These are phyloP conservation scores for Monosporascus cannonballus DNA, from an alignment of 2,329 filamentous ascomycete species.

Conservation along the genomic window DNA sequence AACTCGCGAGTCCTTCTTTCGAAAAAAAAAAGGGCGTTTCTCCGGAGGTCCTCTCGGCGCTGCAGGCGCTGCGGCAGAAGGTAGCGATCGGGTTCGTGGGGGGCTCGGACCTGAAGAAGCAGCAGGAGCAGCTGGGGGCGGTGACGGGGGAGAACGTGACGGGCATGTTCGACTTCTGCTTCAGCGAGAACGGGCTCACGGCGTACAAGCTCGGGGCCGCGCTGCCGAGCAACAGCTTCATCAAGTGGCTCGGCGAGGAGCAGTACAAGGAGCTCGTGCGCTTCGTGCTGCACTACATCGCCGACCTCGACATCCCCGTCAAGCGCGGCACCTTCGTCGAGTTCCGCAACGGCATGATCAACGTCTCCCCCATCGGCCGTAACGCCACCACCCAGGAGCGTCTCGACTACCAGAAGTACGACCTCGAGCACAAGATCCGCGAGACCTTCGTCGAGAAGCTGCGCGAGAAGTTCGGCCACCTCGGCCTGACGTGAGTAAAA, in stretches of 20 bases:
- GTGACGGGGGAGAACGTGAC: slow-evolving; percentile 58
- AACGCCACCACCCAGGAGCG: slow-evolving; percentile 80
- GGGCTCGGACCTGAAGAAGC: slow-evolving; percentile 85
- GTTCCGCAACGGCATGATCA: slow-evolving; percentile 90
- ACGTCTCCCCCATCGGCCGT: slow-evolving; percentile 75
- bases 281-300: slow-evolving; percentile 76
- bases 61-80: slow-evolving; percentile 76
- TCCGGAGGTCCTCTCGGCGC: slow-evolving; percentile 76
- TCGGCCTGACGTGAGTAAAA: slow-evolving; percentile 70
- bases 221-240: slow-evolving; percentile 79
- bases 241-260: slow-evolving; percentile 80
- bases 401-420: slow-evolving; percentile 74
- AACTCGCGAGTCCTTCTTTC: slow-evolving; percentile 11
- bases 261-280: slow-evolving; percentile 72
- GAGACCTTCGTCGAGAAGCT: slow-evolving; percentile 70
- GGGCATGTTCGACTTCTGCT: slow-evolving; percentile 93
- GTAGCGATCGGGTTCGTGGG: slow-evolving; percentile 89
- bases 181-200: slow-evolving; percentile 92
- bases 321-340: slow-evolving; percentile 83
- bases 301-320: slow-evolving; percentile 75
- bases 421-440: slow-evolving; percentile 71
- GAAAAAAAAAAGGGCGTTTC: slow-evolving; percentile 49
- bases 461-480: slow-evolving; percentile 74
- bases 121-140: slow-evolving; percentile 89
- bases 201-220: slow-evolving; percentile 77